phyloP scores from a whole-genome alignment of 2,329 filamentous ascomycete genomes.

The Neonectria magnoliae region DNA sequence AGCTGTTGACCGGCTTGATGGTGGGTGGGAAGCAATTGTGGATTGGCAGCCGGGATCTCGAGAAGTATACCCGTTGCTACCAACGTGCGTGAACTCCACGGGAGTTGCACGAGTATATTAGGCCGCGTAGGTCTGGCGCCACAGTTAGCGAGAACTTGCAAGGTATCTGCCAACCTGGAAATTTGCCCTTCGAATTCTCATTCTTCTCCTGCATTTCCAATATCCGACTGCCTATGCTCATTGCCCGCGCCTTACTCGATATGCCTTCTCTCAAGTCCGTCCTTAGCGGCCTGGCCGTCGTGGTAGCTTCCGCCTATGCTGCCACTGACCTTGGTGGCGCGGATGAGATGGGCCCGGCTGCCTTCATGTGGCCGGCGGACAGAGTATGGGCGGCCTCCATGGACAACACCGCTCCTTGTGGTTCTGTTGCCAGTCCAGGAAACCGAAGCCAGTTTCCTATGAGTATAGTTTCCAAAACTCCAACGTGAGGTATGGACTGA shows the following conservation, averaged over 20 bases:
- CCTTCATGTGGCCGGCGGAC: constrained; percentile 70
- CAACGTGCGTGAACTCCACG: neutral
- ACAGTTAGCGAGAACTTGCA: constrained; percentile 1
- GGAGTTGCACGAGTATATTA: constrained; percentile 26
- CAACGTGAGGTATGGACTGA: neutral
- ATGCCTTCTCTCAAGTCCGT: constrained; percentile 36
- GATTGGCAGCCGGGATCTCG: neutral
- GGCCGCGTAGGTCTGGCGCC: constrained; percentile 19
- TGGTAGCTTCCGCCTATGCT: constrained; percentile 22
- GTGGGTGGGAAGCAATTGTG: constrained; percentile 14
- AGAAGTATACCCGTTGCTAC: constrained; percentile 7
- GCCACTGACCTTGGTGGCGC: constrained; percentile 18
- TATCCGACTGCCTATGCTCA: constrained; percentile 2
- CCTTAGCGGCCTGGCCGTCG: constrained; percentile 29
- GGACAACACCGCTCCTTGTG: constrained; percentile 68
- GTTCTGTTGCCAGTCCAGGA: constrained; percentile 56
- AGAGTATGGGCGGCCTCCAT: constrained; percentile 62
- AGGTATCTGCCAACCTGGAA: constrained; percentile 3
- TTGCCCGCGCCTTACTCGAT: neutral
- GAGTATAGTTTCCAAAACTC: constrained; percentile 45
- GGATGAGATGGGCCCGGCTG: constrained; percentile 60
- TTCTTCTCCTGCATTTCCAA: constrained; percentile 3
- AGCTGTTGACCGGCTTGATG: constrained; percentile 2
- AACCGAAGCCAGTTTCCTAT: constrained; percentile 67
- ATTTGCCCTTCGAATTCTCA: neutral